Evolutionary conservation across 2,329 filamentous ascomycete genomes (phyloP).

Genomic region (Sclerotinia spermophila): DNA sequence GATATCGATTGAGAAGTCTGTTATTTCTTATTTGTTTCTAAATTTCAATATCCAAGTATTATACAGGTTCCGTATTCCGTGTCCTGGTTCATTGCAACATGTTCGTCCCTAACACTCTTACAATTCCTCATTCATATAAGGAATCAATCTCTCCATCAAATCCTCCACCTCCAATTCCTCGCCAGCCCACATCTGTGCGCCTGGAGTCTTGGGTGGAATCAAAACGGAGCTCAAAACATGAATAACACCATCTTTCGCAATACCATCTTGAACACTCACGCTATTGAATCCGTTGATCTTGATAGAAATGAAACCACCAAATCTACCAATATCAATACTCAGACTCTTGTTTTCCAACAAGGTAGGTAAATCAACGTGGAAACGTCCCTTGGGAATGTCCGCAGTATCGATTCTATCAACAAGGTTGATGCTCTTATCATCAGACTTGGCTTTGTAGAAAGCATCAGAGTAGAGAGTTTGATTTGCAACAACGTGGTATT

Average conservation of each 20-base stretch:
- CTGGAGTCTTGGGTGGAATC: slow-evolving; percentile 60
- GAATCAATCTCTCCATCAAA: slow-evolving; percentile 44
- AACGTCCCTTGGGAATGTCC: slow-evolving; percentile 38
- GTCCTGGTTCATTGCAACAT: neutral
- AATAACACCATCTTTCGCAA: slow-evolving; percentile 77
- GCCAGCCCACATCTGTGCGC: slow-evolving; percentile 48
- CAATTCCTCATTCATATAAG: slow-evolving; percentile 21
- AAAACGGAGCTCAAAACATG: slow-evolving; percentile 72
- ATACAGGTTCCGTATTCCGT: neutral
- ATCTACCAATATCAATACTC: slow-evolving; percentile 66
- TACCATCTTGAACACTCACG: slow-evolving; percentile 64
- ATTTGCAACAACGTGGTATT: slow-evolving; percentile 74
- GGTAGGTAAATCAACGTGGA: slow-evolving; percentile 69
- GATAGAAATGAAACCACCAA: slow-evolving; percentile 65
- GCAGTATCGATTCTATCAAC: slow-evolving; percentile 28
- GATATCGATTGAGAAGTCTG: neutral
- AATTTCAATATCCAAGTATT: neutral
- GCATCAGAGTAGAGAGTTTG: slow-evolving; percentile 81
- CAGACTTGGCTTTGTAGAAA: slow-evolving; percentile 55
- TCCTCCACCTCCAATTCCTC: slow-evolving; percentile 58
- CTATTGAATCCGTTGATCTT: slow-evolving; percentile 69
- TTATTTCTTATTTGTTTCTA: neutral
- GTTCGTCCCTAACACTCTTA: slow-evolving; percentile 20
- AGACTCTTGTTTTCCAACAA: slow-evolving; percentile 63
- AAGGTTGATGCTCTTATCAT: slow-evolving; percentile 24